Evolutionary conservation across 2,329 filamentous ascomycete genomes (phyloP), one percentile per base, ranked within the genome.

Genomic region (Leptoxyphium fumago): DNA sequence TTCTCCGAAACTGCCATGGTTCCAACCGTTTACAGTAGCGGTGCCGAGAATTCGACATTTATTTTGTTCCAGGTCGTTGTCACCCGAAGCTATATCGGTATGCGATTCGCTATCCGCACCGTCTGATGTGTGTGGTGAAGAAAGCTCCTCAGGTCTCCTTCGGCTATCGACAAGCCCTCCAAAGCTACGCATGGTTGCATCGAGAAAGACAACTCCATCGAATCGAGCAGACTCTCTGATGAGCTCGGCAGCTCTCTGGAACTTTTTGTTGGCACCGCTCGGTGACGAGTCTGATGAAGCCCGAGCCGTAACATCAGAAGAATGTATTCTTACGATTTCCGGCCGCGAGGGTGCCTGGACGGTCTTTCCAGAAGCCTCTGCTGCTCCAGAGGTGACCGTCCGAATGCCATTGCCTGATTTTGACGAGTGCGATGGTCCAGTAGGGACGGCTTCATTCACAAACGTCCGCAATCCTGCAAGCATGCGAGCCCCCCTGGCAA

Each of bases 391-490:
- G 3, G 3, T 13, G 32, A 36, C 32, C 18, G 30, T 14, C n/a
- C 11, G 26, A 29, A 30, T 18, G 14, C 10, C 28, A 5, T 26
- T 29, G 28, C 14, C 18, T 6, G 18, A 4, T 14, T 15, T 30
- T 14, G 13, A 38, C 10, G 17, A n/a, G 13, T 2, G 10, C 18
- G 15, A 30, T 14, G 13, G 34, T 5, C 9, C 47, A 14, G 52
- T 38, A 28, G 40, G 44, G 8, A 47, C 51, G 29, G 52, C 53
- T 5, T 54, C 59, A 40, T 61, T 54, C 38, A 63, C 58, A 45
- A 63, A 77, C 14, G 65, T 63, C 2, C 69, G 72, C 28, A 77
- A 59, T 1, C 73, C 72, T 14, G 70, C 67, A 32, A 71, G 70
- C 58, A 71, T 77, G 50, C 65, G 70, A 51, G 68, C 74, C 41